These are phyloP conservation scores for Clarireedia paspali DNA, from an alignment of 2,329 filamentous ascomycete species.

Conservation along the genomic window DNA sequence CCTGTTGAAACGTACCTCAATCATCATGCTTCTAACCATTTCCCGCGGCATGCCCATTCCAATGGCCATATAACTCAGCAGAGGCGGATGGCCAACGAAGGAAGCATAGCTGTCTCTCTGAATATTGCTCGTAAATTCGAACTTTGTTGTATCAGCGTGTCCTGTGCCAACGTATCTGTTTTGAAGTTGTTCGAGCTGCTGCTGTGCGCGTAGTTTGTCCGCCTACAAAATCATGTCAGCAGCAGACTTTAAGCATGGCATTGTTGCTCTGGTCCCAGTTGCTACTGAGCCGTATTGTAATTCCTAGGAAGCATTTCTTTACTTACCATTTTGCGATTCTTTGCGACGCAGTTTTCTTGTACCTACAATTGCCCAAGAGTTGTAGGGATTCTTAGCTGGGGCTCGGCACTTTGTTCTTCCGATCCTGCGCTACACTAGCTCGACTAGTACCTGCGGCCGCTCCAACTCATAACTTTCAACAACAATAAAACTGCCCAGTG, in stretches of 20 bases:
- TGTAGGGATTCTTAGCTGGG: too few species aligned
- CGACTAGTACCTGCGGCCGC: too few species aligned
- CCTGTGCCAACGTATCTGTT: conserved; percentile 94
- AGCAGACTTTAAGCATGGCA: neutral
- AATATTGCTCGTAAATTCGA: conserved; percentile 96
- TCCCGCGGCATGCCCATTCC: conserved; percentile 80
- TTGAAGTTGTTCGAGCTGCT: conserved; percentile 95
- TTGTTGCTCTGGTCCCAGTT: neutral
- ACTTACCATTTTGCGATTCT: neutral
- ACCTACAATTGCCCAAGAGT: neutral
- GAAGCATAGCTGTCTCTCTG: conserved; percentile 86
- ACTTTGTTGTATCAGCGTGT: conserved; percentile 91
- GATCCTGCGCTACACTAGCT: too few species aligned
- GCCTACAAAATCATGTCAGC: conserved; percentile 48
- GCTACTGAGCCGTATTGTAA: too few species aligned
- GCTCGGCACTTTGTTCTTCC: too few species aligned
- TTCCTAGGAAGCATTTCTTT: neutral
- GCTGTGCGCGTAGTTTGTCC: conserved; percentile 94
- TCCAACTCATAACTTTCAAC: too few species aligned
- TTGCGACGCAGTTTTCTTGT: neutral
- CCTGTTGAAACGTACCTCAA: conserved; percentile 50
- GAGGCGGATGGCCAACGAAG: conserved; percentile 81
- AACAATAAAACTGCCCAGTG: too few species aligned
- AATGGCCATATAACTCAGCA: conserved; percentile 82
- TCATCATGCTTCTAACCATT: conserved; percentile 70